phyloP scores from a whole-genome alignment of 352 stramenopile species.

The Globisporangium radiosum region DNA sequence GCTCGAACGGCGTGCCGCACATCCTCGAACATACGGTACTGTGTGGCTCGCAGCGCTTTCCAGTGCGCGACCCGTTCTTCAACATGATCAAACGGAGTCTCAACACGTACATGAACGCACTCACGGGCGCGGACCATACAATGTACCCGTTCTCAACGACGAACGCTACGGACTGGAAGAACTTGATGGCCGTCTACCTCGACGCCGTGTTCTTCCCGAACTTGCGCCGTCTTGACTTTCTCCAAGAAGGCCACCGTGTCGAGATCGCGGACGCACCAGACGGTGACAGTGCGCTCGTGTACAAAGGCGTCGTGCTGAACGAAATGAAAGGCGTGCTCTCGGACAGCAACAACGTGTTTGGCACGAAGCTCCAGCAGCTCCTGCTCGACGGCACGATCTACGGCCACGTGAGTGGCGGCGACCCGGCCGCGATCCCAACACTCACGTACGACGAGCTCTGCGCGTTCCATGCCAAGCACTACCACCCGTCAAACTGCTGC shows the following conservation, averaged over 20 bases:
- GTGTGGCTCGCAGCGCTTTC: slow-evolving; percentile 95
- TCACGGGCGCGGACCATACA: slow-evolving; percentile 98
- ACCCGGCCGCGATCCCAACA: slow-evolving; percentile 60
- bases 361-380: slow-evolving; percentile 84
- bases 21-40: slow-evolving; percentile 96
- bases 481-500: slow-evolving; percentile 86
- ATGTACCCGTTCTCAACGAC: slow-evolving; percentile 98
- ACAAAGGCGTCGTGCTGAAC: slow-evolving; percentile 98
- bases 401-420: slow-evolving; percentile 73
- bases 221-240: slow-evolving; percentile 67
- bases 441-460: slow-evolving; percentile 75
- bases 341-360: slow-evolving; percentile 91
- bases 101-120: slow-evolving; percentile 99
- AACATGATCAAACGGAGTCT: slow-evolving; percentile 98
- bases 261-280: slow-evolving; percentile 35
- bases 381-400: slow-evolving; percentile 90
- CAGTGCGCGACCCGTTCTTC: slow-evolving; percentile 98
- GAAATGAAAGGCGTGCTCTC: slow-evolving; percentile 99
- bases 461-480: slow-evolving; percentile 77
- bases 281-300: slow-evolving; percentile 35
- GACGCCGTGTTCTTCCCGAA: slow-evolving; percentile 97
- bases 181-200: slow-evolving; percentile 96
- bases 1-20: slow-evolving; percentile 97
- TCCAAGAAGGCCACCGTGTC: slow-evolving; percentile 76
- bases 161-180: slow-evolving; percentile 97